Base-by-base conservation (phyloP, 2,329 filamentous ascomycete species). In the Penicillium sp. region DNA sequence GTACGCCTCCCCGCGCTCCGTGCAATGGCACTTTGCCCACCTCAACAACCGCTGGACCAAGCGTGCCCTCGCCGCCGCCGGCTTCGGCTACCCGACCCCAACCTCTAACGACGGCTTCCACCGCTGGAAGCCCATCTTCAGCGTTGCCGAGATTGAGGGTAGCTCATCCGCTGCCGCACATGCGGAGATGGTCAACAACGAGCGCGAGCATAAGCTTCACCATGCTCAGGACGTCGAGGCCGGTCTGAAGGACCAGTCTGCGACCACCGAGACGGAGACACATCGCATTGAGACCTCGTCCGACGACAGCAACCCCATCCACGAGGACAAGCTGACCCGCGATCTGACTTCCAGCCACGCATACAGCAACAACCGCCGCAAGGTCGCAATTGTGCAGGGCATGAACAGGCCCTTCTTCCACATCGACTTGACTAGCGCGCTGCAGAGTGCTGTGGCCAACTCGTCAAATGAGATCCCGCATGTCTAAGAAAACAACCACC, bases 21-120 rank as follows among this genome's bases (percentile, higher is more conserved):
- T 98, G 4, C 92, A 97, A 73, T 98, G 94, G 93, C 95, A 98
- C 76, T 89, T 98, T 63, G 91, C 93, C n/a, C 89, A 88, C 76
- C 90, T 98, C 79, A 92, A 89, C 78, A 97, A 95, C 80, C 86
- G 91, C 58, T 97, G 94, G 94, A 94, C 92, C 24, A 96, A 96
- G 80, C 89, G 92, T 35, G 93, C 91, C 4, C 87, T 98, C 44
- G 89, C 89, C 4, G 87, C 90, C 2, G 94, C 90, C 24, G 94
- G 94, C 13, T 98, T 98, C 70, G 94, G 94, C 1, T 92, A 89
- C 72, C 92, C 92, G 2, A 86, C 87, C 0, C 78, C 82, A 0
- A 69, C 79, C 13, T 81, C 80, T 14, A 82, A 80, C 59, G 82
- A 79, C 1, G 75, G 81, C 6, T 84, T 85, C 66, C 82, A 85